phyloP scores from a whole-genome alignment of 495 filamentous ascomycete genomes.

The Trichoderma orchidacearum region DNA sequence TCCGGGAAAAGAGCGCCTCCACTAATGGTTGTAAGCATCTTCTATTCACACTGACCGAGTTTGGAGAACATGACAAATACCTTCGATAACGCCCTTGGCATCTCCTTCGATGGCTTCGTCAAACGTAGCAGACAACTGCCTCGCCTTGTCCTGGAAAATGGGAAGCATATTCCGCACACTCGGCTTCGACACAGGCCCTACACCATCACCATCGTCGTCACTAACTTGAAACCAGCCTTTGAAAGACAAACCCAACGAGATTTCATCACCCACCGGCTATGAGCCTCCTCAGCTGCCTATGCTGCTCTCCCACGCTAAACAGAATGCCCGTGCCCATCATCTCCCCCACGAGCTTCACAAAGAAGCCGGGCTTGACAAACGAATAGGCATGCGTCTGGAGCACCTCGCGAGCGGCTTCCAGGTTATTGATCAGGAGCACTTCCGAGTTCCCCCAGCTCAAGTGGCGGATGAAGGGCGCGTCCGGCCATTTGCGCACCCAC shows the following conservation, averaged over 20 bases:
- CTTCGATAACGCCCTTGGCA: neutral
- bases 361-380: constrained; percentile 20
- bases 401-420: constrained; percentile 19
- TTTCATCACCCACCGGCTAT: neutral
- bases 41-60: too few species aligned
- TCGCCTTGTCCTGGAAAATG: constrained; percentile 7
- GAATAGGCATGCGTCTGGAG: constrained; percentile 19
- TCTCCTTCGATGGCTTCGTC: neutral
- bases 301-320: constrained; percentile 8
- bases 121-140: neutral
- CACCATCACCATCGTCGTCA: neutral
- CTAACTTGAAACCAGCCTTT: neutral
- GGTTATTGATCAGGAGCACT: constrained; percentile 19
- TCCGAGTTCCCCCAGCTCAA: constrained; percentile 17
- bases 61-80: neutral
- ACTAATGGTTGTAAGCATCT: constrained; percentile 3
- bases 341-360: constrained; percentile 15
- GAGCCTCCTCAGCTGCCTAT: constrained; percentile 4
- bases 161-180: constrained; percentile 5
- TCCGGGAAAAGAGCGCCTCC: constrained; percentile 8
- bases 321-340: constrained; percentile 8
- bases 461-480: constrained; percentile 23
- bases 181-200: constrained; percentile 1
- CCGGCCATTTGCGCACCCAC: constrained; percentile 12
- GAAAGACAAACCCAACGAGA: neutral